A percentile compares a stretch with the other conserved stretches of the same genome.
phyloP scores from a whole-genome alignment of 768 basidiomycete species.

The Phanerodontia chrysosporium region DNA sequence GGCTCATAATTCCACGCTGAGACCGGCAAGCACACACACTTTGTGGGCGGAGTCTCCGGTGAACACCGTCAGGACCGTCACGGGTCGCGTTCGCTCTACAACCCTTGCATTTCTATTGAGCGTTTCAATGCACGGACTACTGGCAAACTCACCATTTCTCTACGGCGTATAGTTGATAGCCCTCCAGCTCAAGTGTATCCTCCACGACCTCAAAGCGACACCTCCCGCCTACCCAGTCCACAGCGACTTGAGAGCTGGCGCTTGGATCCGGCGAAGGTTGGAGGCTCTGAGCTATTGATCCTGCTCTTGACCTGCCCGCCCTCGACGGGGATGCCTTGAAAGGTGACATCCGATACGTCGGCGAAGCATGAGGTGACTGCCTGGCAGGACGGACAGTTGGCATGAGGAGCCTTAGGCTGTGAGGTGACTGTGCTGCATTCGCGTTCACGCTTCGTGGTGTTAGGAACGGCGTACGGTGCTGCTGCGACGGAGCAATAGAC shows the following conservation, averaged over 20 bases:
- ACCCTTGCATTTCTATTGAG: constrained; percentile 41
- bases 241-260: constrained; percentile 5
- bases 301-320: constrained; percentile 18
- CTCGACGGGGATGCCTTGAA: constrained; percentile 17
- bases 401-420: constrained; percentile 18
- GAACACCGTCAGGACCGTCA: constrained; percentile 66
- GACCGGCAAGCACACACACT: constrained; percentile 31
- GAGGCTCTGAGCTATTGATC: constrained; percentile 17
- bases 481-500: constrained; percentile 7
- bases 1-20: not conserved
- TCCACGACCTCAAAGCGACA: constrained; percentile 47
- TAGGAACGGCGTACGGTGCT: constrained; percentile 14
- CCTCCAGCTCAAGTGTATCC: constrained; percentile 45
- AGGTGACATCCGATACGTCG: not conserved
- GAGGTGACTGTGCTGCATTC: constrained; percentile 1
- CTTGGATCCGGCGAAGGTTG: constrained; percentile 17
- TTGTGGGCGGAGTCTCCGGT: constrained; percentile 73
- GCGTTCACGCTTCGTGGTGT: constrained; percentile 16
- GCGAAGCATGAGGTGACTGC: constrained; percentile 5
- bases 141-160: constrained; percentile 62
- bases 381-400: constrained; percentile 21
- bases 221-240: constrained; percentile 39
- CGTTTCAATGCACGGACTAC: not conserved
- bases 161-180: constrained; percentile 83
- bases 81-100: constrained; percentile 56